These are phyloP conservation scores for Paecilomyces variotii DNA, from an alignment of 2,329 filamentous ascomycete species.

Conservation along the genomic window DNA sequence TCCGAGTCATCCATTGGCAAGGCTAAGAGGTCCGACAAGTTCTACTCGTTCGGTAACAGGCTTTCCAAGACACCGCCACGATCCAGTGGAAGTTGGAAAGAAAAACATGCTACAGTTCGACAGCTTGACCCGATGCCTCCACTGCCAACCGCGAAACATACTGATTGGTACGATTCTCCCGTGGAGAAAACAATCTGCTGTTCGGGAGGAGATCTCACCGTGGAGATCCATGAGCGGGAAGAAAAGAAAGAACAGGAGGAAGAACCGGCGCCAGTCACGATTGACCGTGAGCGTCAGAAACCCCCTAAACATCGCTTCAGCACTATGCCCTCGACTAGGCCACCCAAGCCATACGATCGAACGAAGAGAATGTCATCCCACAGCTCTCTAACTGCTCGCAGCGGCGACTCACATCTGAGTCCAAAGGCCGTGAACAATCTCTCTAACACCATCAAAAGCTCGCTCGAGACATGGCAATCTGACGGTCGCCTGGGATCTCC, in stretches of 20 bases:
- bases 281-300: conserved; percentile 4
- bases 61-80: conserved; percentile 19
- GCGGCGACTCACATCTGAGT: conserved; percentile 17
- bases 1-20: conserved; percentile 24
- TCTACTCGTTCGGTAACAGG: conserved; percentile 14
- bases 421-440: conserved; percentile 12
- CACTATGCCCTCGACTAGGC: conserved; percentile 3
- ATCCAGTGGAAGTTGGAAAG: conserved; percentile 5
- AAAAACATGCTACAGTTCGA: background rate
- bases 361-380: conserved; percentile 14
- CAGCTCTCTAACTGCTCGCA: conserved; percentile 15
- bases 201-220: conserved; percentile 11
- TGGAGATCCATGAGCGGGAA: conserved; percentile 1
- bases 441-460: conserved; percentile 8
- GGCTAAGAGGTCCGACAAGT: conserved; percentile 10
- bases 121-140: conserved; percentile 3
- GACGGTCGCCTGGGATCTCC: conserved; percentile 7
- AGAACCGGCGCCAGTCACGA: background rate
- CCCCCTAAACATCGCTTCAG: conserved; percentile 7
- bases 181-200: conserved; percentile 22
- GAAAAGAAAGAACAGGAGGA: conserved; percentile 1
- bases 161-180: conserved; percentile 27
- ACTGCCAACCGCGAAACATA: conserved; percentile 1
- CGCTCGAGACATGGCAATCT: conserved; percentile 13
- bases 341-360: conserved; percentile 11